Evolutionary conservation across 2,329 filamentous ascomycete genomes (phyloP).

Genomic region (Simplicillium sp.): DNA sequence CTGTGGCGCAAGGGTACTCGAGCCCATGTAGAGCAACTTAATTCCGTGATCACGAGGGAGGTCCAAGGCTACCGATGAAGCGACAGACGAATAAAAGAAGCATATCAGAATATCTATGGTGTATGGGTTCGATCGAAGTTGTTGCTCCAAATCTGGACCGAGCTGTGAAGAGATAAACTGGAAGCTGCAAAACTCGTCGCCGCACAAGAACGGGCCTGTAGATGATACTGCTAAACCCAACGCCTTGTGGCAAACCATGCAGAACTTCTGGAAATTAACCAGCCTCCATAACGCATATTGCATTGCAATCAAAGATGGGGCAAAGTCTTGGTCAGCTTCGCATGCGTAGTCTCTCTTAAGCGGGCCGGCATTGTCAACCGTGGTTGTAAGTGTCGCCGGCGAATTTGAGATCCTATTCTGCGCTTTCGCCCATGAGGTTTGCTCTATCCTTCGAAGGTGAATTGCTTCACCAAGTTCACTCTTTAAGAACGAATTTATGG

Average conservation of each 20-base stretch:
- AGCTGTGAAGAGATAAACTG: constrained; percentile 85
- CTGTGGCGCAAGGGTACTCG: too few relatives aligned
- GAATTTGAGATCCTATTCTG: too few relatives aligned
- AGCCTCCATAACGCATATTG: constrained; percentile 73
- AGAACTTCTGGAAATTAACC: constrained; percentile 75
- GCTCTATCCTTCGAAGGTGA: too few relatives aligned
- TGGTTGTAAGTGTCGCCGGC: too few relatives aligned
- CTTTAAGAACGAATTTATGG: too few relatives aligned
- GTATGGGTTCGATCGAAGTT: constrained; percentile 67
- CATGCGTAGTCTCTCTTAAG: neutral
- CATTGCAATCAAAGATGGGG: constrained; percentile 50
- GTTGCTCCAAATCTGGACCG: constrained; percentile 76
- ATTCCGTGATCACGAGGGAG: constrained; percentile 32
- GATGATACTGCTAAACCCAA: constrained; percentile 56
- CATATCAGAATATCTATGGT: constrained; percentile 79
- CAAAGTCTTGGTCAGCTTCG: constrained; percentile 22
- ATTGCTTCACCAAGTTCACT: too few relatives aligned
- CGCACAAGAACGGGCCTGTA: constrained; percentile 73
- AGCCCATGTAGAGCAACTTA: constrained; percentile 15
- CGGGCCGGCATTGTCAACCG: too few relatives aligned
- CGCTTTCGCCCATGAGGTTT: too few relatives aligned
- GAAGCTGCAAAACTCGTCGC: constrained; percentile 65
- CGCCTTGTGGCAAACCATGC: constrained; percentile 71
- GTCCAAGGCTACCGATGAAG: constrained; percentile 26
- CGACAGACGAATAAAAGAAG: constrained; percentile 62